phyloP scores from a whole-genome alignment of 345 rosid genomes.

The Anastatica hierochuntica region DNA sequence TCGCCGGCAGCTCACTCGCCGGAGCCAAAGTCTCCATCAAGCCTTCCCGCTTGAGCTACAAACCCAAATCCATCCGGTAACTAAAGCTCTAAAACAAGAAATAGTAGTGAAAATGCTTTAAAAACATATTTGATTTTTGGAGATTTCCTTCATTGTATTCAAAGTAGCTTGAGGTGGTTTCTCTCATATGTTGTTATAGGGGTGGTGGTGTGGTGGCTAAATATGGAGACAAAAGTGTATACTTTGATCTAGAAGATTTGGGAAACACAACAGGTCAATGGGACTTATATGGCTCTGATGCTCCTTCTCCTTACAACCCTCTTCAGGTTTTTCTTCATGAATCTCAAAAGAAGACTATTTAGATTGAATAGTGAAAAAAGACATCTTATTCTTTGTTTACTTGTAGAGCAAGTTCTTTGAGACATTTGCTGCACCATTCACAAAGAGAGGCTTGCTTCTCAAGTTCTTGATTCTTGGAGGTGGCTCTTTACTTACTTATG shows the following conservation, averaged over 20 bases:
- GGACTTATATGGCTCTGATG: constrained; percentile 96
- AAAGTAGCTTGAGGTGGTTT: too few species aligned
- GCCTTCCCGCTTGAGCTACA: constrained; percentile 46
- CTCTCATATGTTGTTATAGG: constrained; percentile 21
- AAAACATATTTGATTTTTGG: background rate
- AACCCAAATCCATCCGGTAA: constrained; percentile 45
- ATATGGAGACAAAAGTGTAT: constrained; percentile 94
- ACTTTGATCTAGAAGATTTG: constrained; percentile 92
- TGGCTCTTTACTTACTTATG: constrained; percentile 46
- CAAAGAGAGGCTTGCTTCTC: constrained; percentile 89
- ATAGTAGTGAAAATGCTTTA: too few species aligned
- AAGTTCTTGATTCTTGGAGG: constrained; percentile 38
- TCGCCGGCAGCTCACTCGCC: constrained; percentile 54
- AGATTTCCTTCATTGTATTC: too few species aligned
- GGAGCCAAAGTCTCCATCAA: constrained; percentile 69
- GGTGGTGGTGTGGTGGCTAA: constrained; percentile 67
- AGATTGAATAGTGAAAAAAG: background rate
- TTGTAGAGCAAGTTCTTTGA: constrained; percentile 95
- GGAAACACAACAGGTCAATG: constrained; percentile 96
- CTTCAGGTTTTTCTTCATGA: constrained; percentile 46
- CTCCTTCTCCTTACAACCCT: constrained; percentile 91
- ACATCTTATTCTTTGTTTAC: background rate
- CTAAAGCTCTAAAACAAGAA: background rate
- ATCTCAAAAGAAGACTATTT: background rate
- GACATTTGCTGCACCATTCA: constrained; percentile 86